Conservation (phyloP, 2,329 filamentous ascomycete species). For the Paecilomyces fulvus region DNA sequence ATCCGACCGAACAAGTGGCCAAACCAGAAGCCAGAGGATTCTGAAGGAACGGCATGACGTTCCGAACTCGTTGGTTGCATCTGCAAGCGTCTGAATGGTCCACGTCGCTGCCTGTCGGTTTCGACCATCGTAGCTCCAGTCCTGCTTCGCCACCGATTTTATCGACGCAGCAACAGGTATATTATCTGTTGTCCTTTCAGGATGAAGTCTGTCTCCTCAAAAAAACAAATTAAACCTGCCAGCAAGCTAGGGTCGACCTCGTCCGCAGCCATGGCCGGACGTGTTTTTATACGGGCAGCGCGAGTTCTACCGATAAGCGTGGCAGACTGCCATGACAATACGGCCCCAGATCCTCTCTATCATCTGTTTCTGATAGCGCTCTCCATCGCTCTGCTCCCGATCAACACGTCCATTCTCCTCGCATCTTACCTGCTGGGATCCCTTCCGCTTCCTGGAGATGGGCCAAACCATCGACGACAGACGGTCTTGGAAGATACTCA, state of each 20-base stretch:
- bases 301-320: not conserved
- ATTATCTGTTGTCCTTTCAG: not conserved
- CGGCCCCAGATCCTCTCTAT: not conserved
- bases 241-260: not conserved
- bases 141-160: not conserved
- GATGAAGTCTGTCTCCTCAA: not conserved
- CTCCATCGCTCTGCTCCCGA: slow-evolving; percentile 35
- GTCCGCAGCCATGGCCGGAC: not conserved
- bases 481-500: slow-evolving; percentile 20
- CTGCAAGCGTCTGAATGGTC: not conserved
- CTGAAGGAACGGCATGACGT: not conserved
- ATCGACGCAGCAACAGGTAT: not conserved
- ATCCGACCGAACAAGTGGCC: not conserved
- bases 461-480: slow-evolving; percentile 13
- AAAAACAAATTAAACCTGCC: not conserved
- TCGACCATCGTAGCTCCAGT: not conserved
- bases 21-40: not conserved
- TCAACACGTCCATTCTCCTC: slow-evolving; percentile 40
- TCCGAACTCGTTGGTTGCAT: not conserved
- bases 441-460: slow-evolving; percentile 20
- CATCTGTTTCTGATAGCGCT: slow-evolving; percentile 18
- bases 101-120: not conserved
- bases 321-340: not conserved
- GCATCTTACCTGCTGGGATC: slow-evolving; percentile 23
- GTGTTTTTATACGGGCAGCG: not conserved